These are phyloP conservation scores for Urostyla sp. DNA, from an alignment of 73 alveolate genomes.

Conservation along the genomic window DNA sequence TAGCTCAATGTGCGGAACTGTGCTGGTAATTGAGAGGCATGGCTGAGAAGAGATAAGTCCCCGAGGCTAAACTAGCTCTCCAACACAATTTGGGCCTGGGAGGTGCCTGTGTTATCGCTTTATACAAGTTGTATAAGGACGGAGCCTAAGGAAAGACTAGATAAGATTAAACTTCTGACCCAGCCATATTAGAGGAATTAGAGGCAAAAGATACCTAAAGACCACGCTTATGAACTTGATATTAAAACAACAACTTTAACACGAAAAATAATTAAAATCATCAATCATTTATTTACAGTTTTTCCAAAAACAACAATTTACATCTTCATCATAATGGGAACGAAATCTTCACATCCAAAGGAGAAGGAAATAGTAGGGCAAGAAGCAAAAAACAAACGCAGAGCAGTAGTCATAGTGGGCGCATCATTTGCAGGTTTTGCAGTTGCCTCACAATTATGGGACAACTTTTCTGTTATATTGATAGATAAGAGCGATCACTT, in stretches of 20 bases:
- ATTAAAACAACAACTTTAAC: background rate
- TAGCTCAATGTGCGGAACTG: slow-evolving; percentile 90
- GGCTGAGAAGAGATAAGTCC: slow-evolving; percentile 92
- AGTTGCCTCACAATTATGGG: slow-evolving; percentile 29
- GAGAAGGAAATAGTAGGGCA: too few species aligned
- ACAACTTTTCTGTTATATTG: slow-evolving; percentile 39
- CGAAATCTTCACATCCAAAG: too few species aligned
- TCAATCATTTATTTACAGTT: too few species aligned
- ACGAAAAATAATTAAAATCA: background rate
- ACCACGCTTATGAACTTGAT: slow-evolving; percentile 15
- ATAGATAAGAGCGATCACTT: slow-evolving; percentile 63
- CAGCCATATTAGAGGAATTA: slow-evolving; percentile 51
- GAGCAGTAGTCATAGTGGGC: slow-evolving; percentile 56
- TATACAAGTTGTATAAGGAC: slow-evolving; percentile 76
- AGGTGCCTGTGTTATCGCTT: slow-evolving; percentile 89
- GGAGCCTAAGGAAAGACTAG: slow-evolving; percentile 50
- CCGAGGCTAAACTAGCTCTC: slow-evolving; percentile 81
- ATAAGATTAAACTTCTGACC: slow-evolving; percentile 67
- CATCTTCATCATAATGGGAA: too few species aligned
- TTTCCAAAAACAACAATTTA: too few species aligned
- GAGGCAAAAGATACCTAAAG: slow-evolving; percentile 37
- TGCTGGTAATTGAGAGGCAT: slow-evolving; percentile 90
- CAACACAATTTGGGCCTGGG: slow-evolving; percentile 92
- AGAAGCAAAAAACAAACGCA: too few species aligned
- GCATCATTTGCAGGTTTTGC: slow-evolving; percentile 56